These are phyloP conservation scores for Verticillium zaregamsianum DNA, from an alignment of 2,329 filamentous ascomycete genomes.

Conservation along the genomic window DNA sequence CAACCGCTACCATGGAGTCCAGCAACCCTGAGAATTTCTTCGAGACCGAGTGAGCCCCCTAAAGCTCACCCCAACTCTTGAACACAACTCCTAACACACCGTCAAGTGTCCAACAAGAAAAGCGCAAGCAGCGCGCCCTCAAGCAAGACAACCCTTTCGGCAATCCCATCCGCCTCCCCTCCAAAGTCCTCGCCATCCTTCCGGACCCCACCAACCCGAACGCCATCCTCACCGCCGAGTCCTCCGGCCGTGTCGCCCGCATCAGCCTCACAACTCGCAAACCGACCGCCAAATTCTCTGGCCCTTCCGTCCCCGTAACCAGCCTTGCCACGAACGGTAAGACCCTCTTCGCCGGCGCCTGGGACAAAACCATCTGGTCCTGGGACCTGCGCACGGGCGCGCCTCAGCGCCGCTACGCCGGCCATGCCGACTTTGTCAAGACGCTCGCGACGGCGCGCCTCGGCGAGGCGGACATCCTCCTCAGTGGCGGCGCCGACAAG, in stretches of 20 bases:
- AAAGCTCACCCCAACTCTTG: constrained; percentile 13
- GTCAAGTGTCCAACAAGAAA: constrained; percentile 7
- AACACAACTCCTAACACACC: constrained; percentile 14
- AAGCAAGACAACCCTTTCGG: constrained; percentile 76
- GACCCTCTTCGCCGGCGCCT: constrained; percentile 80
- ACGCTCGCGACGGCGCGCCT: constrained; percentile 62
- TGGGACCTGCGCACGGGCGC: constrained; percentile 64
- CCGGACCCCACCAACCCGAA: constrained; percentile 59
- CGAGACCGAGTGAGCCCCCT: constrained; percentile 72
- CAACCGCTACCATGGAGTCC: constrained; percentile 51
- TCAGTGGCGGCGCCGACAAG: constrained; percentile 74
- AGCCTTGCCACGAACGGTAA: constrained; percentile 64
- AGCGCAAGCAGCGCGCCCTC: constrained; percentile 36
- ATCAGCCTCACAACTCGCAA: constrained; percentile 31
- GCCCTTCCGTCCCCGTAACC: constrained; percentile 76
- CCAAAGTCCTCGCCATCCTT: constrained; percentile 77
- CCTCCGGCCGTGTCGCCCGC: constrained; percentile 72
- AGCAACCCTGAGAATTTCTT: constrained; percentile 81
- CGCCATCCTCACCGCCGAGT: constrained; percentile 77
- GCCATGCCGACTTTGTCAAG: constrained; percentile 92
- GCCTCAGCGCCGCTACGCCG: constrained; percentile 58
- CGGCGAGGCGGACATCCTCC: constrained; percentile 56
- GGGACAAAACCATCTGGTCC: constrained; percentile 90
- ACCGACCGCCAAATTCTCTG: constrained; percentile 48
- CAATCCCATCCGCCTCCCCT: constrained; percentile 72